Conservation (phyloP, 2,329 filamentous ascomycete species). For the Diaporthe destruens region DNA sequence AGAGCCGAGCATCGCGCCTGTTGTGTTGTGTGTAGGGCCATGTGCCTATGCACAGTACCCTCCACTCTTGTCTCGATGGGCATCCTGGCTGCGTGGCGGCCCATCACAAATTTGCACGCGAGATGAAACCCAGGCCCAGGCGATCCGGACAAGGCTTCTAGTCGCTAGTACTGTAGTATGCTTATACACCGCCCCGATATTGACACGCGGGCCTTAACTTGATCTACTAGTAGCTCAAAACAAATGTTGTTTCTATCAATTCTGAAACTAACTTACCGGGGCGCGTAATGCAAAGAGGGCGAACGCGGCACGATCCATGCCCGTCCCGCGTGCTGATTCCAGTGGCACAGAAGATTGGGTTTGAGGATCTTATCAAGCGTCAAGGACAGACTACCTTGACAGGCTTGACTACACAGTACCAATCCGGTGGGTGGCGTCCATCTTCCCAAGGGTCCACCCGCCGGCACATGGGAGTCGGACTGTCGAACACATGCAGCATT, state of each 20-base stretch:
- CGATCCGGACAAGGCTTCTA: conserved; percentile 21
- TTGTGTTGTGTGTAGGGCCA: too few relatives aligned
- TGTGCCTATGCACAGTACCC: too few relatives aligned
- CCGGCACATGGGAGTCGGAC: conserved; percentile 21
- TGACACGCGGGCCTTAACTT: background rate
- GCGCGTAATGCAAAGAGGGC: conserved; percentile 34
- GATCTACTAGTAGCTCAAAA: conserved; percentile 21
- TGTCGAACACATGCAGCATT: background rate
- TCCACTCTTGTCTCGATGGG: background rate
- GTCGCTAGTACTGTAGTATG: conserved; percentile 3
- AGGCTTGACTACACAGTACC: too few relatives aligned
- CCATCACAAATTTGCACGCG: conserved; percentile 13
- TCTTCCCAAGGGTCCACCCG: conserved; percentile 3
- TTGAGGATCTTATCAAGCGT: conserved; percentile 25
- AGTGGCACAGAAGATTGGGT: conserved; percentile 24
- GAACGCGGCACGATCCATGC: conserved; percentile 31
- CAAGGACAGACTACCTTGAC: conserved; percentile 23
- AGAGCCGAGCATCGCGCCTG: conserved; percentile 29
- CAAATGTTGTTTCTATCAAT: conserved; percentile 30
- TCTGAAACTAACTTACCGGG: conserved; percentile 36
- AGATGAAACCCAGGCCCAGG: conserved; percentile 16
- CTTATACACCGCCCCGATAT: conserved; percentile 28
- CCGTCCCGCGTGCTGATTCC: conserved; percentile 2
- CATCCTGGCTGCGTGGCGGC: conserved; percentile 11
- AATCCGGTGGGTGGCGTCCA: conserved; percentile 1